Evolutionary conservation across 352 stramenopile species (phyloP).

Genomic region (Phytopythium helicoides): DNA sequence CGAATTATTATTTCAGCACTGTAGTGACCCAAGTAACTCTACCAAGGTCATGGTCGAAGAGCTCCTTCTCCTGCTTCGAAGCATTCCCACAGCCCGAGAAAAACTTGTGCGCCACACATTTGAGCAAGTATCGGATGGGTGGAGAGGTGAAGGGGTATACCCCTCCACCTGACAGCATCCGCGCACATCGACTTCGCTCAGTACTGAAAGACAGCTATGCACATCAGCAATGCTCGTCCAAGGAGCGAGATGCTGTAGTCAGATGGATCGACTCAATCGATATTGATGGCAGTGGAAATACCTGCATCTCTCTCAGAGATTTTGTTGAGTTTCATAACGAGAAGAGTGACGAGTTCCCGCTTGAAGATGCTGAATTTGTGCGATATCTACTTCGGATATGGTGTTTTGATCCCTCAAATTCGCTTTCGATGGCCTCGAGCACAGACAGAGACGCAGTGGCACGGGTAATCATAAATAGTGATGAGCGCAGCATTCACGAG

Average conservation of each 20-base stretch:
- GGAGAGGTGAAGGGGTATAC: constrained; percentile 34
- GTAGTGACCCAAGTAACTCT: constrained; percentile 18
- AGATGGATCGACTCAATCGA: constrained; percentile 36
- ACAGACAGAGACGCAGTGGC: constrained; percentile 4
- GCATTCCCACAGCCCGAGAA: constrained; percentile 32
- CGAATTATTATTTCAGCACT: constrained; percentile 38
- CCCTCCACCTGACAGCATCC: constrained; percentile 47
- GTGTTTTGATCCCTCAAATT: constrained; percentile 33
- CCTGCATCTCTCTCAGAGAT: constrained; percentile 23
- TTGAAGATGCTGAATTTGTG: constrained; percentile 63
- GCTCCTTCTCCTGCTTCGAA: constrained; percentile 34
- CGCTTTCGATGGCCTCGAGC: not conserved
- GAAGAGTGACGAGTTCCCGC: constrained; percentile 42
- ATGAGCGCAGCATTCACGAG: constrained; percentile 5
- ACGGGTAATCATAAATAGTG: constrained; percentile 21
- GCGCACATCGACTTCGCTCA: constrained; percentile 40
- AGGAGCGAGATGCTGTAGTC: constrained; percentile 21
- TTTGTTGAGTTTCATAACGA: constrained; percentile 48
- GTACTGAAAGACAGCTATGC: constrained; percentile 46
- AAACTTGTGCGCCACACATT: constrained; percentile 47
- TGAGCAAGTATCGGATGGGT: constrained; percentile 48
- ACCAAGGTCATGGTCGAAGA: constrained; percentile 22
- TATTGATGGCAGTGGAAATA: not conserved
- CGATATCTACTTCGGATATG: constrained; percentile 60
- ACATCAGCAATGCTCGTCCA: constrained; percentile 23